Base-by-base conservation (phyloP, 1,284 basidiomycete species). In the Naganishia cerealis region DNA sequence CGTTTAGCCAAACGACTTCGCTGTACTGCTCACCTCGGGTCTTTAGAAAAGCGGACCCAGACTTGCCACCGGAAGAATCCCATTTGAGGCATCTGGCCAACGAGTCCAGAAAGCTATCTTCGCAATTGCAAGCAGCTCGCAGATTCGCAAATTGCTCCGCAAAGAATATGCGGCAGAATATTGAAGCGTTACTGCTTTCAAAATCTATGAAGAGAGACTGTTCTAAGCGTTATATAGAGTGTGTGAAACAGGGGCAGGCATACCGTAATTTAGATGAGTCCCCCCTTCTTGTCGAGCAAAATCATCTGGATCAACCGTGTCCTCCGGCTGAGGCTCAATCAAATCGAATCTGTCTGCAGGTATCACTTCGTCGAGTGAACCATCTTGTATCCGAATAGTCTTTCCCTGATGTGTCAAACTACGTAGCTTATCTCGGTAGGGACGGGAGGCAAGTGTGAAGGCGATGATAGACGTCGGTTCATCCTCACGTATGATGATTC, bases 391-490 rank as follows among this genome's bases (percentile, higher is more conserved):
- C 40, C 86, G 83, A 9, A 85, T 85, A 40, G 85, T 86, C 54
- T 86, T 85, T 74, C 89, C 88, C 36, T 73, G 68, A 36, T 72
- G 70, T 8, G 71, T 88, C 87, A 94, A n/a, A 85, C 90, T 71
- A 4, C 77, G 80, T 65, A 95, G 83, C 85, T 92, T 89, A 24
- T 94, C 91, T 42, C 89, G 86, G 78, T 98, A 96, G 72, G 90
- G 89, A 29, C 88, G 88, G 3, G 94, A 93, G 89, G 90, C 92
- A 55, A 99, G 83, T 10, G 94, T 94, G 66, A 98, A 88, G 3
- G 96, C 95, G 72, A 99, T 95, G 74, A 99, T 96, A 10, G 94
- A 97, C 0, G 94, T 97, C 3, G 96, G 96, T 79, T 99, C 96
- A 77, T 98, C 94, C 57, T 94, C 95, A 26, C 96, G 87, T 33